phyloP scores from a whole-genome alignment of 1,139 yeast species.

The Taiozyma sp. region DNA sequence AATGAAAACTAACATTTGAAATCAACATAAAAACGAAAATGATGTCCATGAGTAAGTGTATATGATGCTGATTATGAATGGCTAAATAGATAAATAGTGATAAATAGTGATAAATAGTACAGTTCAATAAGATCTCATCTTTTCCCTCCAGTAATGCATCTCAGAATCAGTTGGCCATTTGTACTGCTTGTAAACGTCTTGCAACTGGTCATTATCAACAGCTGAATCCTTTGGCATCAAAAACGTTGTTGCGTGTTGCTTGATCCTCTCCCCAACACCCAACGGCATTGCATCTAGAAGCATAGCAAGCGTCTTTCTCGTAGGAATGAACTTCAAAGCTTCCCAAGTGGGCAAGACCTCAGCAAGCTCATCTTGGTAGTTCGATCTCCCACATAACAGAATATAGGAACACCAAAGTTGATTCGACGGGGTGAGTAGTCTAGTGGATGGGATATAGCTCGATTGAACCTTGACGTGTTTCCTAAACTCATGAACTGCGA shows the following conservation, averaged over 20 bases:
- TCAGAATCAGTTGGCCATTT: constrained; percentile 4
- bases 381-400: constrained; percentile 40
- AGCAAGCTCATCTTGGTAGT: constrained; percentile 44
- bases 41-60: too few species aligned
- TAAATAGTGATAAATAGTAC: too few species aligned
- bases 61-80: too few species aligned
- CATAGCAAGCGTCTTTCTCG: constrained; percentile 31
- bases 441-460: constrained; percentile 18
- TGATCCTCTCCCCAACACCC: constrained; percentile 33
- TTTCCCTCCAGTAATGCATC: constrained; percentile 12
- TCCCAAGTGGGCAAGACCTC: constrained; percentile 57
- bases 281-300: constrained; percentile 35
- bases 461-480: constrained; percentile 24
- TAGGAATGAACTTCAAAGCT: constrained; percentile 42
- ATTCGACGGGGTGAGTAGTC: constrained; percentile 39
- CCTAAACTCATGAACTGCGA: constrained; percentile 55
- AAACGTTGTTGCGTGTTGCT: constrained; percentile 33
- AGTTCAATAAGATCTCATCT: not conserved
- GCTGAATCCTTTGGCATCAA: constrained; percentile 7
- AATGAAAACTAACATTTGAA: too few species aligned
- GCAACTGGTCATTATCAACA: too few species aligned
- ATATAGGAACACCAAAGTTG: constrained; percentile 49
- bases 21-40: too few species aligned
- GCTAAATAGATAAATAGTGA: too few species aligned
- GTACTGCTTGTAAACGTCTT: too few species aligned